Percentiles rank a stretch among this genome's conserved stretches.
Evolutionary conservation across 2,329 filamentous ascomycete genomes (phyloP).

Genomic region (Scedosporium apiospermum): DNA sequence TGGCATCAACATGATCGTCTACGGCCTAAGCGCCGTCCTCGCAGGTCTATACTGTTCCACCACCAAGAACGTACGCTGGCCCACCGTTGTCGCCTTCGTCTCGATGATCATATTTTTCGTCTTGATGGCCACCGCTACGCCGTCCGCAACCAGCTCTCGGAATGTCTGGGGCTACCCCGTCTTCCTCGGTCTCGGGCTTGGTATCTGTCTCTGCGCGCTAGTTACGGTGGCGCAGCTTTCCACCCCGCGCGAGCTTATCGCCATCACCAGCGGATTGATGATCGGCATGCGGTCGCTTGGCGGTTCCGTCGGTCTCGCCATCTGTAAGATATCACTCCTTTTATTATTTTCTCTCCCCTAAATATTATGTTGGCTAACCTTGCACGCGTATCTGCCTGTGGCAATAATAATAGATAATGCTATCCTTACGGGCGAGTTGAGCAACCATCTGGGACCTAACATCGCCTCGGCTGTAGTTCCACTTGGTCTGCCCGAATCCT

Average conservation of each 20-base stretch:
- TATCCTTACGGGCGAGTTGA: slow-evolving; percentile 19
- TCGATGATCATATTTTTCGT: slow-evolving; percentile 22
- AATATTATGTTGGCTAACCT: no score
- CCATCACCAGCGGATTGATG: slow-evolving; percentile 26
- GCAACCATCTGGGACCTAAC: slow-evolving; percentile 16
- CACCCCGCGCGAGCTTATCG: slow-evolving; percentile 25
- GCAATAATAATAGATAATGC: slow-evolving; percentile 14
- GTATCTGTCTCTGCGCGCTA: slow-evolving; percentile 8
- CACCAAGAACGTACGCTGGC: slow-evolving; percentile 17
- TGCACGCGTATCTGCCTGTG: no score
- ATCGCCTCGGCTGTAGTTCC: slow-evolving; percentile 21
- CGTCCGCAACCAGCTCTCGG: slow-evolving; percentile 18
- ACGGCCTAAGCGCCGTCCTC: slow-evolving; percentile 18
- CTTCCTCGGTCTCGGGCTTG: no score
- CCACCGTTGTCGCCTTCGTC: slow-evolving; percentile 16
- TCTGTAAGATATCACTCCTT: slow-evolving; percentile 12
- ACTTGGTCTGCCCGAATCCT: slow-evolving; percentile 10
- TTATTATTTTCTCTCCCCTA: no score
- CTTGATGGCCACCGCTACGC: slow-evolving; percentile 23
- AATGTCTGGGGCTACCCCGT: slow-evolving; percentile 20
- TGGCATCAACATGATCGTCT: slow-evolving; percentile 21
- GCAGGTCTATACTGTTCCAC: slow-evolving; percentile 21
- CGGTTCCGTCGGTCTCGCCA: slow-evolving; percentile 26
- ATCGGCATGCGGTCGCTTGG: slow-evolving; percentile 27
- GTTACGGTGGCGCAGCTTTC: slow-evolving; percentile 28